These are phyloP conservation scores for Trichoderma asperelloides DNA, from an alignment of 495 filamentous ascomycete genomes.

Conservation along the genomic window DNA sequence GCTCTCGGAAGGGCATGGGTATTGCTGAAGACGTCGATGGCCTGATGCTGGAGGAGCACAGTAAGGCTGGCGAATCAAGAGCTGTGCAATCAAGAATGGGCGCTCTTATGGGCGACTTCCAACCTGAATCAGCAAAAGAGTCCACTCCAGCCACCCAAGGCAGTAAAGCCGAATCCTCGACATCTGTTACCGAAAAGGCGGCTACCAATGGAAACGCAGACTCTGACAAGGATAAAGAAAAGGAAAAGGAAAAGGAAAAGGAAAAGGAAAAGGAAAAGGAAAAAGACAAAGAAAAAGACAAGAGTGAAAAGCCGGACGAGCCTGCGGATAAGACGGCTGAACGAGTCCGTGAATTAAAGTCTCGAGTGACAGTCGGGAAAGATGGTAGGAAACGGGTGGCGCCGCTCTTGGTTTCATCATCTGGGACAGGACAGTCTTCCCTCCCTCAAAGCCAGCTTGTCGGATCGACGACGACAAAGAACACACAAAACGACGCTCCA, in stretches of 20 bases:
- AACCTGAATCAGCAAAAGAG: slow-evolving; percentile 26
- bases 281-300: slow-evolving; percentile 23
- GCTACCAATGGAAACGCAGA: slow-evolving; percentile 31
- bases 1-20: slow-evolving; percentile 72
- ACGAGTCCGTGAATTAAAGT: slow-evolving; percentile 72
- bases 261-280: slow-evolving; percentile 12
- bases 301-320: slow-evolving; percentile 34
- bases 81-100: slow-evolving; percentile 94
- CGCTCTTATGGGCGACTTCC: slow-evolving; percentile 83
- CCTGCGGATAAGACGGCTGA: slow-evolving; percentile 46
- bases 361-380: slow-evolving; percentile 87
- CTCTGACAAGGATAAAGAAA: slow-evolving; percentile 14
- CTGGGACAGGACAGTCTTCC: slow-evolving; percentile 72
- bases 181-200: slow-evolving; percentile 22
- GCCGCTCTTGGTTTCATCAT: slow-evolving; percentile 80
- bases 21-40: slow-evolving; percentile 86
- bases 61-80: slow-evolving; percentile 79
- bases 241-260: slow-evolving; percentile 13
- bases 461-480: slow-evolving; percentile 53
- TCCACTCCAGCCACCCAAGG: slow-evolving; percentile 31
- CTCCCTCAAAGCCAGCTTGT: slow-evolving; percentile 79
- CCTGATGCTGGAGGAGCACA: slow-evolving; percentile 78
- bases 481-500: slow-evolving; percentile 60
- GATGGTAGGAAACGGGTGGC: slow-evolving; percentile 95
- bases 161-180: slow-evolving; percentile 22